Percentiles rank a stretch among this genome's conserved stretches.
Conservation (phyloP, 768 basidiomycete species). For the Rubroboletus pulcherrimus region DNA sequence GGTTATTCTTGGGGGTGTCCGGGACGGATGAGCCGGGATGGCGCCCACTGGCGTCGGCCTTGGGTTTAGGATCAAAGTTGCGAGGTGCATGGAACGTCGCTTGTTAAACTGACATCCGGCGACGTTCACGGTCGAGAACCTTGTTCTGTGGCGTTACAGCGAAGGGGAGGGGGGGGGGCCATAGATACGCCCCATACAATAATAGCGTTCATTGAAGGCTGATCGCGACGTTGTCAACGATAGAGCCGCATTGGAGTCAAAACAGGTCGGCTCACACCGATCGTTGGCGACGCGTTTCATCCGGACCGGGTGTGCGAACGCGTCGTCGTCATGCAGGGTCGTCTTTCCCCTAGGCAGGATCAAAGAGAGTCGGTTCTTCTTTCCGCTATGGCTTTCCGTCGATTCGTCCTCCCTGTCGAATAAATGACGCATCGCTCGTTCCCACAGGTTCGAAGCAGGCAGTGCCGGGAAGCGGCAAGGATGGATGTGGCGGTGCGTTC, state of each 20-base stretch:
- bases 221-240: background rate
- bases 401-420: background rate
- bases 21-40: too few relatives aligned
- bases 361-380: background rate
- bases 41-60: too few relatives aligned
- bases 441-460: slow-evolving; percentile 1
- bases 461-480: too few relatives aligned
- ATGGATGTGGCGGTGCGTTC: background rate
- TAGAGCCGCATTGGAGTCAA: background rate
- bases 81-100: too few relatives aligned
- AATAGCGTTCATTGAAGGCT: too few relatives aligned
- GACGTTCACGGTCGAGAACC: too few relatives aligned
- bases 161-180: too few relatives aligned
- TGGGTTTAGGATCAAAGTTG: too few relatives aligned
- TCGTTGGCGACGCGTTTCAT: background rate
- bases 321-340: background rate
- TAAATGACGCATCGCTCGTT: background rate
- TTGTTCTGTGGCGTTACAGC: too few relatives aligned
- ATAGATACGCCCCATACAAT: too few relatives aligned
- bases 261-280: background rate
- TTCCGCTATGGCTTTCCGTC: background rate
- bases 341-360: background rate
- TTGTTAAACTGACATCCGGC: too few relatives aligned
- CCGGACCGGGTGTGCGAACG: background rate
- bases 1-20: too few relatives aligned